Conservation (phyloP, 305 asterid genomes). For the Rubia peregrina region DNA sequence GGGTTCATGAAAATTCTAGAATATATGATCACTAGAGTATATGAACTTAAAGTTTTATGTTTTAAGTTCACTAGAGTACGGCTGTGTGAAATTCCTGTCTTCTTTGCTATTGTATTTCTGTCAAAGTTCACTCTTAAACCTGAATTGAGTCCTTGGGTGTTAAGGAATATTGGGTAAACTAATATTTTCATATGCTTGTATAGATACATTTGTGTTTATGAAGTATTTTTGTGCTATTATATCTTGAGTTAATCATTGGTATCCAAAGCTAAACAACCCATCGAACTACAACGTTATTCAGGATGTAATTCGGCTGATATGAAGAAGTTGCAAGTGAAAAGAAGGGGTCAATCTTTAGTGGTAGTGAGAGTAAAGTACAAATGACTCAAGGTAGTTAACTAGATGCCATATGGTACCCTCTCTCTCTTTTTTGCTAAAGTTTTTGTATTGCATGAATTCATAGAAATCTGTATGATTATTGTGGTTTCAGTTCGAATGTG, state of each 20-base stretch:
- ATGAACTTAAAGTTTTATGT: too few species aligned
- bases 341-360: constrained; percentile 36
- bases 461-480: too few species aligned
- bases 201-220: too few species aligned
- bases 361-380: constrained; percentile 64
- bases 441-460: too few species aligned
- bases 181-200: background rate
- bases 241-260: too few species aligned
- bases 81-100: constrained; percentile 60
- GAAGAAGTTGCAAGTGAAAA: constrained; percentile 59
- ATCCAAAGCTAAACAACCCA: constrained; percentile 18
- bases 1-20: too few species aligned
- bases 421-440: too few species aligned
- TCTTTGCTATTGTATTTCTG: constrained; percentile 61
- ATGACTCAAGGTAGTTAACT: constrained; percentile 43
- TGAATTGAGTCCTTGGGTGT: constrained; percentile 31
- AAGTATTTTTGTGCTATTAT: too few species aligned
- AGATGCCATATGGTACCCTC: too few species aligned
- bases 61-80: constrained; percentile 52
- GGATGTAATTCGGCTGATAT: constrained; percentile 49
- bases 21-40: too few species aligned
- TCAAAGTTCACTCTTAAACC: constrained; percentile 55
- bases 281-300: constrained; percentile 30
- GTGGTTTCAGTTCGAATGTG: too few species aligned
- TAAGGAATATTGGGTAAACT: constrained; percentile 39